Conservation (phyloP, 2,329 filamentous ascomycete species). For the Blumeria graminis region DNA sequence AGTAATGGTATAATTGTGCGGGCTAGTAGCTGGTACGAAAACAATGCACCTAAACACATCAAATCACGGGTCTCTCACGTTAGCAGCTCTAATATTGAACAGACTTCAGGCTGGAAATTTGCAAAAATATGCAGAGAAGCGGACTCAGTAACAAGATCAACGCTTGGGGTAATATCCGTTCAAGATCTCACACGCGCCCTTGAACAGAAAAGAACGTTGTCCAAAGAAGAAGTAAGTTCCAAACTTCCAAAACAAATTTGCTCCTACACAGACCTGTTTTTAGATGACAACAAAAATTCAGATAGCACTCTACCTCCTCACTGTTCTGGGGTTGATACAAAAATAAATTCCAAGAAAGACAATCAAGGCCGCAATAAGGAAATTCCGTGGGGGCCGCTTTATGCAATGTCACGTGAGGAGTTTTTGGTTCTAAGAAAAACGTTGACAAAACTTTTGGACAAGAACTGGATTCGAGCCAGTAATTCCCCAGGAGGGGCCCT, state of each 20-base stretch:
- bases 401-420: background rate
- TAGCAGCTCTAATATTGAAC: background rate
- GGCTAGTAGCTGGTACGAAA: background rate
- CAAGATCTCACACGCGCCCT: background rate
- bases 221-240: background rate
- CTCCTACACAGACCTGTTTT: background rate
- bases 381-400: background rate
- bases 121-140: background rate
- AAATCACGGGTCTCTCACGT: background rate
- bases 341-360: background rate
- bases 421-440: background rate
- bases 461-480: slow-evolving; percentile 1
- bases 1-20: background rate
- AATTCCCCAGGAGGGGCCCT: background rate
- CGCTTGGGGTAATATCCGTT: background rate
- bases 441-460: background rate
- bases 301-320: background rate
- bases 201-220: background rate
- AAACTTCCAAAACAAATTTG: background rate
- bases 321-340: background rate
- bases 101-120: background rate
- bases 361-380: background rate
- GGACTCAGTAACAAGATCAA: background rate
- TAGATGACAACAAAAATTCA: background rate
- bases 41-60: background rate